These are phyloP conservation scores for Solanum chacoense DNA, from an alignment of 305 asterid species.

Conservation along the genomic window DNA sequence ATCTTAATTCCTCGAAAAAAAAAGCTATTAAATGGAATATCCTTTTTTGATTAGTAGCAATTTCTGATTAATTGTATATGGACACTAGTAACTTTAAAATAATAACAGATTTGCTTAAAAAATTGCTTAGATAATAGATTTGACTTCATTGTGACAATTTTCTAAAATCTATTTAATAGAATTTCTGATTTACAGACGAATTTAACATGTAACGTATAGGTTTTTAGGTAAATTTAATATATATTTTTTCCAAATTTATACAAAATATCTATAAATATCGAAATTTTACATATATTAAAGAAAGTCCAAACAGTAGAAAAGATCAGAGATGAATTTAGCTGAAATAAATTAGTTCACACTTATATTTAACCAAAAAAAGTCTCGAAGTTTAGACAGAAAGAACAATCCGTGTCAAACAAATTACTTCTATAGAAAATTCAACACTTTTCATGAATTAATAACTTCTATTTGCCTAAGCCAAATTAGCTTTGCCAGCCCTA, in stretches of 20 bases:
- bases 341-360: background rate
- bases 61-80: background rate
- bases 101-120: background rate
- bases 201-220: background rate
- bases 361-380: too few relatives aligned
- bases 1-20: background rate
- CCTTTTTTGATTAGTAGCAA: background rate
- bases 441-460: background rate
- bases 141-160: background rate
- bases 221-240: background rate
- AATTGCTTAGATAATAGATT: background rate
- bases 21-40: background rate
- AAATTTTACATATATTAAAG: too few relatives aligned
- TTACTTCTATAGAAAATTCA: background rate
- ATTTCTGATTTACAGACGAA: background rate
- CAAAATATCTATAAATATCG: background rate
- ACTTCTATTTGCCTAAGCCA: background rate
- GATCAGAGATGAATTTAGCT: background rate
- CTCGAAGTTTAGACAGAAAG: background rate
- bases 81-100: background rate
- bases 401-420: background rate
- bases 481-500: background rate
- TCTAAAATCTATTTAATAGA: background rate
- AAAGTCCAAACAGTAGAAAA: background rate
- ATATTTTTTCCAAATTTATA: background rate